Base-by-base conservation (phyloP, 176 grass and related monocot genomes). In the Oryza glaberrima region DNA sequence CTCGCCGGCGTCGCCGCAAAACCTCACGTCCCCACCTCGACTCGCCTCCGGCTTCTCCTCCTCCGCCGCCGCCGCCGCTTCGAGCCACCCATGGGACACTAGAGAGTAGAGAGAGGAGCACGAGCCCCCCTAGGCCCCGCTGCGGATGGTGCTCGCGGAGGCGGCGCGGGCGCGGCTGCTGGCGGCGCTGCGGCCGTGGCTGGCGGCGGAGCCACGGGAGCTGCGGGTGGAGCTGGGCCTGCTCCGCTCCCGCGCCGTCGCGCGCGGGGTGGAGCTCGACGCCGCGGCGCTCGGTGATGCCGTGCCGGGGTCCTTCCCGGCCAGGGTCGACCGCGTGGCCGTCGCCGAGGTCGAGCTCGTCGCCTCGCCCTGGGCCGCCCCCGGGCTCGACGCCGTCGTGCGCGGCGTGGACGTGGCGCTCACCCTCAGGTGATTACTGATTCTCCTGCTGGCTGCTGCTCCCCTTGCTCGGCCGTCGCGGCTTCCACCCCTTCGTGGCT, bases 331-430 rank as follows among this genome's bases (percentile, higher is more conserved):
- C 79, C 74, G 79, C 38, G 84, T 49, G 28, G 79, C n/a, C 35
- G 88, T 11, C 73, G 80, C 79, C 26, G 88, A 90, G 88, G 88
- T 90, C 68, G 88, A 86, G 80, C 84, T 90, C 79, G 68, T 40
- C 68, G 88, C 75, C 73, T 90, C 88, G 36, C 84, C 69, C 0
- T 90, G 84, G 88, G 9, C 56, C n/a, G 68, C 79, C 4, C 88
- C 88, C 43, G 88, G 68, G 11, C 16, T 90, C 68, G 25, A 46
- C 19, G 84, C 88, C 47, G 84, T 86, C 36, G 69, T 83, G 54
- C 88, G 88, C 11, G 84, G 88, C 15, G 58, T 90, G 0, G 11
- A 83, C 14, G 75, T 90, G 36, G 70, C 19, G 4, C 80, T 90
- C 79, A 86, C 84, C 6, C 84, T 90, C 67, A 90, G 88, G 84